Evolutionary conservation across 192 early-diverging fungal species (phyloP).

Genomic region (Coemansia sp.): DNA sequence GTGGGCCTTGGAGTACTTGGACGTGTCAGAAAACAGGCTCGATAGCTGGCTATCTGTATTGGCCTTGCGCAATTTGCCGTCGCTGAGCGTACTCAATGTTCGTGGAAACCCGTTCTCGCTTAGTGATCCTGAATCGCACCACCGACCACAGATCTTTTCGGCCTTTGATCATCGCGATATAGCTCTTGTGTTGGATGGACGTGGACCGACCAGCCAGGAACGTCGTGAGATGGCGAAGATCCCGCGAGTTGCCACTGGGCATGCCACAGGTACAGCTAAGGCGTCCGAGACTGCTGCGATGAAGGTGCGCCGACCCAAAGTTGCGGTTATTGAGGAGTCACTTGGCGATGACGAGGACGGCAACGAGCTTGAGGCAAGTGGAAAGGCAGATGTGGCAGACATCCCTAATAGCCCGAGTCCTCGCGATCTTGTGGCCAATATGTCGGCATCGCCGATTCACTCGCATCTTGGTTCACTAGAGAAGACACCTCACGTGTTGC

Average conservation of each 20-base stretch:
- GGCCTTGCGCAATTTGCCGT: slow-evolving; percentile 43
- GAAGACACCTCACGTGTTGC: slow-evolving; percentile 33
- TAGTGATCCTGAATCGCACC: background rate
- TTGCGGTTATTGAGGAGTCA: slow-evolving; percentile 50
- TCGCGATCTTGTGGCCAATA: background rate
- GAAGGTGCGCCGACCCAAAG: slow-evolving; percentile 39
- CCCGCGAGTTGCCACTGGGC: slow-evolving; percentile 44
- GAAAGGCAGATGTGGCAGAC: background rate
- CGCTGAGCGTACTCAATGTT: slow-evolving; percentile 25
- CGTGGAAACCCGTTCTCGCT: slow-evolving; percentile 42
- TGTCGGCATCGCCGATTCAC: slow-evolving; percentile 7
- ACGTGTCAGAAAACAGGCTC: slow-evolving; percentile 33
- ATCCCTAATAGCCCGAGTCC: background rate
- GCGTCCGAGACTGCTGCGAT: slow-evolving; percentile 2
- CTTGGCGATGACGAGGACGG: slow-evolving; percentile 15
- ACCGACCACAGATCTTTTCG: slow-evolving; percentile 41
- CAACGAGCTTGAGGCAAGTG: background rate
- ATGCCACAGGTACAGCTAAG: slow-evolving; percentile 7
- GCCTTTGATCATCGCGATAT: slow-evolving; percentile 51
- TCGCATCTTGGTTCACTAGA: slow-evolving; percentile 12
- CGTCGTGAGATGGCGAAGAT: slow-evolving; percentile 47
- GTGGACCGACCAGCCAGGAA: slow-evolving; percentile 28
- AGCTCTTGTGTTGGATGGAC: slow-evolving; percentile 33
- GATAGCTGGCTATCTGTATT: slow-evolving; percentile 24
- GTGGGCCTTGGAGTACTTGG: slow-evolving; percentile 43